phyloP scores from a whole-genome alignment of 2,329 filamentous ascomycete species.

The Cladophialophora exuberans region DNA sequence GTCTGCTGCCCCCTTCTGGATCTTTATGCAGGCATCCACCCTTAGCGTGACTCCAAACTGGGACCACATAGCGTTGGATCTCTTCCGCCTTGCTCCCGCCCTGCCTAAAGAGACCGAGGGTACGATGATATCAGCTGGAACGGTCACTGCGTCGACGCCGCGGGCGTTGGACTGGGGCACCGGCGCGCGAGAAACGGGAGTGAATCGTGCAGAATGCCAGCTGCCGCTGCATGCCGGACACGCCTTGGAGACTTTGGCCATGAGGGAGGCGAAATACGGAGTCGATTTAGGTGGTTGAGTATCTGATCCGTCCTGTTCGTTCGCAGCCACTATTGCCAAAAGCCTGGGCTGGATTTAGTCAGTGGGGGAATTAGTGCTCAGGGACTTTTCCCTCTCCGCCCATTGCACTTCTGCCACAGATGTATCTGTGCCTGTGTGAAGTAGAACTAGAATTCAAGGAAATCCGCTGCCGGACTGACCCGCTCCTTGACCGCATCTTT shows the following conservation, averaged over 20 bases:
- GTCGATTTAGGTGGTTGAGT: slow-evolving; percentile 3
- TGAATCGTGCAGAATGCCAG: slow-evolving; percentile 22
- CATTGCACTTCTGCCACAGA: slow-evolving; percentile 15
- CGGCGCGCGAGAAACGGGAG: slow-evolving; percentile 12
- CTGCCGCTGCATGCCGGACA: slow-evolving; percentile 17
- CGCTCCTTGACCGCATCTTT: slow-evolving; percentile 29
- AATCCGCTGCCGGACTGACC: slow-evolving; percentile 17
- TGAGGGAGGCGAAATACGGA: slow-evolving; percentile 19
- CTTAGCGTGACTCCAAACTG: slow-evolving; percentile 7
- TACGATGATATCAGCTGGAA: slow-evolving; percentile 29
- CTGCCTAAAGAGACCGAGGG: not conserved
- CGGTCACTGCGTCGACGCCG: not conserved
- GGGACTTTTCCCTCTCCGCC: slow-evolving; percentile 15
- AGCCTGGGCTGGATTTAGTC: slow-evolving; percentile 4
- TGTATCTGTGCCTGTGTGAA: slow-evolving; percentile 7
- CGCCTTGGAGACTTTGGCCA: slow-evolving; percentile 11
- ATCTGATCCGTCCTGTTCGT: slow-evolving; percentile 14
- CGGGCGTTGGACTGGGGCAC: not conserved
- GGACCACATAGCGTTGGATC: not conserved
- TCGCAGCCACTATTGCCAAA: slow-evolving; percentile 1
- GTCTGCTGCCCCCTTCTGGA: slow-evolving; percentile 7
- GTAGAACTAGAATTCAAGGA: slow-evolving; percentile 13
- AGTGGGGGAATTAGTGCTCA: not conserved
- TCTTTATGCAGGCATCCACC: slow-evolving; percentile 13
- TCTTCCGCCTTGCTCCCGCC: not conserved